phyloP scores from a whole-genome alignment of 1,284 basidiomycete species.

The Sporisorium scitamineum region DNA sequence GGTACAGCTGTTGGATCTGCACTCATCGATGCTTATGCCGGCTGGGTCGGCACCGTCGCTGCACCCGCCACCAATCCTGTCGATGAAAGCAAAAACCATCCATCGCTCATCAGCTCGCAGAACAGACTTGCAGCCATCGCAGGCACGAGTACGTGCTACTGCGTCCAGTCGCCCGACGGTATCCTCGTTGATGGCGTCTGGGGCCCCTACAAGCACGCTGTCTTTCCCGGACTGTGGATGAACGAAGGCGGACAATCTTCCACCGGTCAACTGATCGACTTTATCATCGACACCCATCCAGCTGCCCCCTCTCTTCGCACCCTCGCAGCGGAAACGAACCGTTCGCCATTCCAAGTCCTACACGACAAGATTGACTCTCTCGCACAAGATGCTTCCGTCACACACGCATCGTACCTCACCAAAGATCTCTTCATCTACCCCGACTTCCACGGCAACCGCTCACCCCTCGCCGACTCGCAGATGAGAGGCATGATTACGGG shows the following conservation, averaged over 20 bases:
- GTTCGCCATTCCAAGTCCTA: constrained; percentile 75
- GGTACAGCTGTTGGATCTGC: constrained; percentile 95
- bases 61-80: constrained; percentile 75
- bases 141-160: constrained; percentile 94
- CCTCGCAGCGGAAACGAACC: constrained; percentile 70
- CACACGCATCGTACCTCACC: constrained; percentile 78
- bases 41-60: constrained; percentile 97
- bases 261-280: constrained; percentile 98
- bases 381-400: constrained; percentile 70
- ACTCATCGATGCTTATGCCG: constrained; percentile 97
- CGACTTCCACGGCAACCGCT: constrained; percentile 87
- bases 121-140: constrained; percentile 91
- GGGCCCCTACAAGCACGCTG: constrained; percentile 92
- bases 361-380: constrained; percentile 81
- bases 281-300: constrained; percentile 90
- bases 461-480: constrained; percentile 90
- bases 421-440: constrained; percentile 94
- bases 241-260: constrained; percentile 98
- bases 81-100: constrained; percentile 71
- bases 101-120: constrained; percentile 53
- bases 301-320: constrained; percentile 81
- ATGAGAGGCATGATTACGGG: constrained; percentile 94
- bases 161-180: constrained; percentile 77
- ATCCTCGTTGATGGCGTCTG: constrained; percentile 93
- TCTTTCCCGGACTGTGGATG: constrained; percentile 90